Evolutionary conservation across 148 eudicot species (phyloP), one percentile per base, ranked within the genome.

Genomic region (Chenopodium formosanum): DNA sequence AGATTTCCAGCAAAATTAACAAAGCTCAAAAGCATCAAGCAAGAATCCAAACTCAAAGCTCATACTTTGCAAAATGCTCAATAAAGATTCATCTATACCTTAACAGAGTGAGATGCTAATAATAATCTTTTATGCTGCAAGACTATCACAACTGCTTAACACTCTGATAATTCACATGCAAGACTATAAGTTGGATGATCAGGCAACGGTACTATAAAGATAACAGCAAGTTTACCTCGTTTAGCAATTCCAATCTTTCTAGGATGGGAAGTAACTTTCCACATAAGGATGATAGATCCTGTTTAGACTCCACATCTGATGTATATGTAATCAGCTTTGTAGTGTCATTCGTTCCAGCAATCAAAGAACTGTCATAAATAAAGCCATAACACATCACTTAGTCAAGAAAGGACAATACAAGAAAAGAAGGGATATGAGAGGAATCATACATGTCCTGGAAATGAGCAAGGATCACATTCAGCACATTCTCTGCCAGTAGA

Each of bases 401-500:
- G 56, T 75, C 44, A 46, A 80, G 6, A 2, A 47, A 46, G 72
- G 56, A 78, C 70, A 53, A 32, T 22, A 68, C 29, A 66, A 22
- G 0, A 56, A 2, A 56, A 37, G 58, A 10, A 82, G 44, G 69
- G 60, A 29, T 29, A 60, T 69, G 50, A 48, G 37, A 80, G 60
- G 73, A 40, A 53, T 17, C 89, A 82, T 89, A 96, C 99, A 81
- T 81, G 77, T 94, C 97, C 86, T 92, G 92, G 81, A 96, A 92
- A 90, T 96, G 99, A 74, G 90, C 79, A 23, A 90, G 91, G 83
- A 96, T 89, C 87, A 96, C 91, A 76, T 96, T 94, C 79, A 91
- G 84, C 80, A 96, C 78, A 86, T 96, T 92, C 84, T 96, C 98
- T 52, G 95, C 90, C 73, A 94, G 89, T 44, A 92, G 84, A 75